Conservation (phyloP, 257 asterid species). For the Cynanchum wilfordii region DNA sequence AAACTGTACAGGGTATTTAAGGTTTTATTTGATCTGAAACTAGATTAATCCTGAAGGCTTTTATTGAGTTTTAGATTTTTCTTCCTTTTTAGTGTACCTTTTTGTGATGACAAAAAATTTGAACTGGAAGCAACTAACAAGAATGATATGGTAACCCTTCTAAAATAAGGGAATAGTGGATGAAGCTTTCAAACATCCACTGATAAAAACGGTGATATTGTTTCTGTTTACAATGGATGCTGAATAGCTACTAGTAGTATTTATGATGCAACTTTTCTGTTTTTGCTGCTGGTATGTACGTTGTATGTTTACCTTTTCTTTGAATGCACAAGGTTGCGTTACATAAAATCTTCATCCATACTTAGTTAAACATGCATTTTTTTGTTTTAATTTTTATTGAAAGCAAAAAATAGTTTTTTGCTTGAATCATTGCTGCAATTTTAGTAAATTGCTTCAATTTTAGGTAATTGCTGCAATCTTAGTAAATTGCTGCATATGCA, state of each 20-base stretch:
- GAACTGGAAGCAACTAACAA: neutral
- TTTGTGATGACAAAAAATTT: neutral
- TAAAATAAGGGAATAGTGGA: neutral
- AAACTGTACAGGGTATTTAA: neutral
- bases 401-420: neutral
- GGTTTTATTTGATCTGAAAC: neutral
- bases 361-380: neutral
- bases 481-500: slow-evolving; percentile 29
- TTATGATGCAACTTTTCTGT: neutral
- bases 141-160: neutral
- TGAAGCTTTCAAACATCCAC: neutral
- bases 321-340: neutral
- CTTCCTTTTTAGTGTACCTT: neutral
- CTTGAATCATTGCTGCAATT: neutral
- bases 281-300: neutral
- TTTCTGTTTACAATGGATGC: neutral
- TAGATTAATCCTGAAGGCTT: neutral
- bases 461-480: too few relatives aligned
- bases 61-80: neutral
- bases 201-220: neutral
- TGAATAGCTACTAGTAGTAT: neutral
- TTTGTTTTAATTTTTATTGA: neutral
- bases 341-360: too few relatives aligned
- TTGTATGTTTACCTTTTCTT: neutral
- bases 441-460: too few relatives aligned